Percentiles rank a stretch among this genome's conserved stretches.
Evolutionary conservation across 768 basidiomycete species (phyloP).

Genomic region (Amanita exitialis): DNA sequence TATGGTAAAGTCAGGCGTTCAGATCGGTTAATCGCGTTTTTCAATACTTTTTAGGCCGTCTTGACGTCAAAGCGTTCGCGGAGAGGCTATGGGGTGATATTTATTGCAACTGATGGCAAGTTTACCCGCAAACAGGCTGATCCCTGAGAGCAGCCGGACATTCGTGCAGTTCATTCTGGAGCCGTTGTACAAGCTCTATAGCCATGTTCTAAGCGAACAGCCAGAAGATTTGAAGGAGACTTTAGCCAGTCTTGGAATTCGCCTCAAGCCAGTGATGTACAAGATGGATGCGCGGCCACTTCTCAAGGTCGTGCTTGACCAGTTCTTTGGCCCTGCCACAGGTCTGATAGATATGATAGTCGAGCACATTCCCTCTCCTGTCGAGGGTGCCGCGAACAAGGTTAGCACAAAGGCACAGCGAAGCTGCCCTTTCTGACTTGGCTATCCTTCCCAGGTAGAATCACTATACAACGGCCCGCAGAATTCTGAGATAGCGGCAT

Average conservation of each 20-base stretch:
- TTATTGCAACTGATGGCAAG: slow-evolving; percentile 82
- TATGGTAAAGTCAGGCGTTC: slow-evolving; percentile 45
- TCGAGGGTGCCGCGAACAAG: slow-evolving; percentile 48
- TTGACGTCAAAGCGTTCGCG: slow-evolving; percentile 83
- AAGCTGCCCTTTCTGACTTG: background rate
- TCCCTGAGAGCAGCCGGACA: slow-evolving; percentile 66
- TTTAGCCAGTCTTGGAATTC: slow-evolving; percentile 66
- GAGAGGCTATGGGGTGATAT: slow-evolving; percentile 96
- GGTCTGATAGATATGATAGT: slow-evolving; percentile 92
- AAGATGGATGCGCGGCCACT: slow-evolving; percentile 98
- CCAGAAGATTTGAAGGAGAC: slow-evolving; percentile 81
- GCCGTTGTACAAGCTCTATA: slow-evolving; percentile 95
- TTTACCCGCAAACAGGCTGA: slow-evolving; percentile 83
- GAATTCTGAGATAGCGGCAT: slow-evolving; percentile 62
- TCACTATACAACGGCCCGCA: slow-evolving; percentile 85
- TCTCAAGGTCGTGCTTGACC: slow-evolving; percentile 85
- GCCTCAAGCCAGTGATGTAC: slow-evolving; percentile 86
- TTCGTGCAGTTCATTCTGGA: slow-evolving; percentile 97
- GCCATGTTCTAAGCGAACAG: slow-evolving; percentile 89
- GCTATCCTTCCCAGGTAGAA: slow-evolving; percentile 44
- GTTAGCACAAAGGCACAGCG: slow-evolving; percentile 22
- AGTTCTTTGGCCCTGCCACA: slow-evolving; percentile 89
- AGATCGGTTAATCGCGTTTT: background rate
- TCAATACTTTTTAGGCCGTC: slow-evolving; percentile 35
- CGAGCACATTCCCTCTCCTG: slow-evolving; percentile 81